Base-by-base conservation (phyloP, 352 stramenopile species). In the Elongisporangium senticosum region DNA sequence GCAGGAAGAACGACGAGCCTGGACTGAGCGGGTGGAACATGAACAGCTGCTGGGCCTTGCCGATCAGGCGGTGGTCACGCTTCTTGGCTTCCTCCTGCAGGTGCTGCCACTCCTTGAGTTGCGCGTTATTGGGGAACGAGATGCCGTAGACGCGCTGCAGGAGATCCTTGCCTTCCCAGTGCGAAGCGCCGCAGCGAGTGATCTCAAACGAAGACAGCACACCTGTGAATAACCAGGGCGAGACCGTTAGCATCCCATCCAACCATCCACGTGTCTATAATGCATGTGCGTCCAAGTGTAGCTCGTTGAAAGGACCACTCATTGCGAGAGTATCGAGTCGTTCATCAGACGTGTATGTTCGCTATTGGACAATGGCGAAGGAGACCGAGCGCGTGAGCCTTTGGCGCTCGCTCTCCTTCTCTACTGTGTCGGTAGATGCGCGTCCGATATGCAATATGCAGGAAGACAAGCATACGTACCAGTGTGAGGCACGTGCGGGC, bases 1-100 rank as follows among this genome's bases (percentile, higher is more conserved):
- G 97, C 26, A 99, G 68, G 77, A 98, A 99, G 74, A 99, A 99
- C 13, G 89, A 93, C 59, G 81, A 98, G 33, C 98, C 98, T 2
- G 98, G 96, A 50, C 89, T 98, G 49, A 99, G 79, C 55, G 91
- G 87, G 61, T 95, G 86, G 71, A 95, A 95, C 71, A 98, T 89
- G 73, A 98, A 98, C 5, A 99, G 89, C 53, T 99, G 87, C 77
- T 99, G 97, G 55, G 94, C 75, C 39, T 83, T 79, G 33, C 96
- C 96, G 56, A 99, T 79, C n/a, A 87, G 19, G 13, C 96, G 90
- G 75, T 99, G 96, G 74, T 99, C 96, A 20, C 96, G 80, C 70
- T 98, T 98, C 69, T 97, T 98, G 13, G 96, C 96, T 64, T 99
- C 96, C 71, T 98, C 95, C 71, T 98, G 85, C 23, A 94, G 58